Percentiles rank a stretch among this genome's conserved stretches.
phyloP scores from a whole-genome alignment of 352 stramenopile species.

The Phytophthora agathidicida region DNA sequence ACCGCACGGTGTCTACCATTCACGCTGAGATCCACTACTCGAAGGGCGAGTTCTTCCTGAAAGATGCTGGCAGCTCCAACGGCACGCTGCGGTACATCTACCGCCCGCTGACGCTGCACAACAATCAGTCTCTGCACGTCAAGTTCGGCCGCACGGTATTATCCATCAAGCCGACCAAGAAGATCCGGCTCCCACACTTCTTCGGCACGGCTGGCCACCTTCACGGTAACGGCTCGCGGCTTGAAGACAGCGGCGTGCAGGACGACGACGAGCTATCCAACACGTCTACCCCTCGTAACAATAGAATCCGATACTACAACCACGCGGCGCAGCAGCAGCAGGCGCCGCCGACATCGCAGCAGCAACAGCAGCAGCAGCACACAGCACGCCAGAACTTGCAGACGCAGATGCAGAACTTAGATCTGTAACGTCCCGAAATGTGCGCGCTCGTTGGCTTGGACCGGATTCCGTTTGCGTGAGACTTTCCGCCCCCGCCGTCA shows the following conservation, averaged over 20 bases:
- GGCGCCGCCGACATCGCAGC: slow-evolving; percentile 27
- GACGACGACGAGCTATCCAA: slow-evolving; percentile 68
- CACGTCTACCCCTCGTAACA: slow-evolving; percentile 70
- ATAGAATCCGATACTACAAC: slow-evolving; percentile 67
- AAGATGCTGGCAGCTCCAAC: slow-evolving; percentile 94
- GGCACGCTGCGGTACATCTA: slow-evolving; percentile 95
- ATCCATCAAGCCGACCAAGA: slow-evolving; percentile 90
- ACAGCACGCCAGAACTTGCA: slow-evolving; percentile 45
- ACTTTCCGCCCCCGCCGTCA: slow-evolving; percentile 17
- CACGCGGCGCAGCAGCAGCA: slow-evolving; percentile 45
- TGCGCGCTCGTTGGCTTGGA: slow-evolving; percentile 31
- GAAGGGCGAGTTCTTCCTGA: slow-evolving; percentile 95
- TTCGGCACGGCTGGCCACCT: slow-evolving; percentile 66
- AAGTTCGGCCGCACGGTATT: slow-evolving; percentile 89
- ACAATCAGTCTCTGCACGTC: slow-evolving; percentile 88
- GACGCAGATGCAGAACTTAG: slow-evolving; percentile 78
- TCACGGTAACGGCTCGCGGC: slow-evolving; percentile 50
- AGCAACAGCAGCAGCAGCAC: slow-evolving; percentile 40
- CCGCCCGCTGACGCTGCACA: slow-evolving; percentile 90
- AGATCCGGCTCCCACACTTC: slow-evolving; percentile 86
- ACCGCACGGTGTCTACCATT: slow-evolving; percentile 94
- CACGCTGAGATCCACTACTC: slow-evolving; percentile 94
- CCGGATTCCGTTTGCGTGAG: slow-evolving; percentile 20
- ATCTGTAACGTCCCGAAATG: slow-evolving; percentile 58
- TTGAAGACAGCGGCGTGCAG: slow-evolving; percentile 58